phyloP scores from a whole-genome alignment of 2,329 filamentous ascomycete species.

The Stagonosporopsis vannaccii region DNA sequence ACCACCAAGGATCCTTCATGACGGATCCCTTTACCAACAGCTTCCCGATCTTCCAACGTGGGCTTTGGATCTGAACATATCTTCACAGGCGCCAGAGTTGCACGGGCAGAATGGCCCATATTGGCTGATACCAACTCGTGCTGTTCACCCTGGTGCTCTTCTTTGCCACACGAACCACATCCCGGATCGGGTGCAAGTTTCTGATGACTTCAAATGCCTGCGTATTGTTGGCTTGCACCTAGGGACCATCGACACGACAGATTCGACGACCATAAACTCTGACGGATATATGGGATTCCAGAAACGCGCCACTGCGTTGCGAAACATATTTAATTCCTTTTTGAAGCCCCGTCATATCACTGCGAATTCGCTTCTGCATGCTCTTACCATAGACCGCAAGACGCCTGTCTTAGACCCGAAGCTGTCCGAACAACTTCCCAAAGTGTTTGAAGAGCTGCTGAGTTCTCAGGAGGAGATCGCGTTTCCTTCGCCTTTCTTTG shows the following conservation, averaged over 20 bases:
- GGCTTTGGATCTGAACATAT: conserved; percentile 6
- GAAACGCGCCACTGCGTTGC: neutral
- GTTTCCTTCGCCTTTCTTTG: conserved; percentile 1
- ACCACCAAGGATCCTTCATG: neutral
- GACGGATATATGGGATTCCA: neutral
- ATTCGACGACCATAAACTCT: neutral
- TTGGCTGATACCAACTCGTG: neutral
- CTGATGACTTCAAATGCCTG: neutral
- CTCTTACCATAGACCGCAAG: conserved; percentile 1
- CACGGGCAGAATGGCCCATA: neutral
- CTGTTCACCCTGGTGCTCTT: neutral
- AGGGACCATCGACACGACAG: neutral
- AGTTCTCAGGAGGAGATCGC: neutral
- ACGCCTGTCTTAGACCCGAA: neutral
- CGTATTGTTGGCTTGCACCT: neutral
- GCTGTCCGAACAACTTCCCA: neutral
- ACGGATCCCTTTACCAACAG: neutral
- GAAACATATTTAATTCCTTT: neutral
- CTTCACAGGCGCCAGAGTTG: neutral
- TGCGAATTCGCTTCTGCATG: neutral
- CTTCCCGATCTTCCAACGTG: conserved; percentile 1
- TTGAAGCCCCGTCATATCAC: conserved; percentile 1
- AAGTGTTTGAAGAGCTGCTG: neutral
- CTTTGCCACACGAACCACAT: neutral
- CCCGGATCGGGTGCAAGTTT: neutral